Evolutionary conservation across 768 basidiomycete species (phyloP), one percentile per base, ranked within the genome.

Genomic region (Phylloporus rhodoxanthus): DNA sequence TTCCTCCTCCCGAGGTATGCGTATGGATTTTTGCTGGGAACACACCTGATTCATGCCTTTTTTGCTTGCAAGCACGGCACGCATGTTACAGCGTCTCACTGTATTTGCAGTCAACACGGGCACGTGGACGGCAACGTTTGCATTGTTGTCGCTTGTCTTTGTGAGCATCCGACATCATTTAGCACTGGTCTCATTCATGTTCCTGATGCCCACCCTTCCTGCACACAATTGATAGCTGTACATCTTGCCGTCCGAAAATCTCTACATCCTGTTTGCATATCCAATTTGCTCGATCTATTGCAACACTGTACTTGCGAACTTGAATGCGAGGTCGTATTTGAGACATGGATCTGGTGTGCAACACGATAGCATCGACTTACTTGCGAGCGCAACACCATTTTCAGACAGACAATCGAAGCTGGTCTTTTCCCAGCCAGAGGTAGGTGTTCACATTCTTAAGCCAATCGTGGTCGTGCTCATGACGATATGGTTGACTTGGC

Each of bases 121-220:
- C 1, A 71, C 81, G 15, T 75, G 74, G 5, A 70, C 77, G 14
- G 80, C 81, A 52, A 76, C 80, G 0, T 61, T 57, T 5, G 66
- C 72, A 15, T 80, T 80, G 63, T 73, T 30, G 28, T 21, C 42
- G 5, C 19, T 36, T 15, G 20, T 49, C 17, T 29, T 49, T 11
- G 48, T 49, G 34, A 8, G 48, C 17, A 14, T n/a, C n/a, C n/a
- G n/a, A n/a, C n/a, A n/a, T 20, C 2, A 8, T 29, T 20, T 14
- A 1, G 6, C 17, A 1, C 19, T 19, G 13, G 6, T n/a, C 33
- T 6, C n/a, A 1, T 4, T n/a, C 11, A 14, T 19, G n/a, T 14
- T n/a, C 10, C n/a, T 28, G 11, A 14, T 8, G 11, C 8, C 5
- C 17, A 26, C 37, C 19, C 3, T 11, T 25, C 6, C 5, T 38